phyloP scores from a whole-genome alignment of 1,139 yeast species.

The Geotrichum carabidarum region DNA sequence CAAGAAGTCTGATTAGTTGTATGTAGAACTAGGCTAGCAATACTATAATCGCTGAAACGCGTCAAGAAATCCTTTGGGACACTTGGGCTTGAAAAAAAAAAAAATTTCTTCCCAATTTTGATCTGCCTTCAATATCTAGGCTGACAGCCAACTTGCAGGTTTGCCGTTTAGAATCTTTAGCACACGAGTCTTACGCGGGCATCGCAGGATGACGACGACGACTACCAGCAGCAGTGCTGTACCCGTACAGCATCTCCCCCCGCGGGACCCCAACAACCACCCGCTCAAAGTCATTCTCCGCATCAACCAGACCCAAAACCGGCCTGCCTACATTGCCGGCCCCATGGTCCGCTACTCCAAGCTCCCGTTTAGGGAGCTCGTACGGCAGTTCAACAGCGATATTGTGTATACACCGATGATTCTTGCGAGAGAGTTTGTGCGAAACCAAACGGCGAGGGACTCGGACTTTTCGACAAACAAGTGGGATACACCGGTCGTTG shows the following conservation, averaged over 20 bases:
- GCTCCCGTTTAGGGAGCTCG: slow-evolving; percentile 78
- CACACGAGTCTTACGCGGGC: background rate
- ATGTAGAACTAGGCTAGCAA: background rate
- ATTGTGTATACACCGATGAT: slow-evolving; percentile 96
- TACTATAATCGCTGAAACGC: background rate
- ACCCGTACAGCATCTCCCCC: slow-evolving; percentile 17
- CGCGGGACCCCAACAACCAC: slow-evolving; percentile 48
- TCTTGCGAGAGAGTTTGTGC: slow-evolving; percentile 86
- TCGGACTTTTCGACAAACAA: slow-evolving; percentile 80
- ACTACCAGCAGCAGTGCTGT: background rate
- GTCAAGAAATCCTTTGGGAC: background rate
- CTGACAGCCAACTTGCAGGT: background rate
- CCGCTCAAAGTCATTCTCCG: slow-evolving; percentile 52
- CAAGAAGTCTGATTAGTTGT: slow-evolving; percentile 32
- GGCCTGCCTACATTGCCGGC: slow-evolving; percentile 78
- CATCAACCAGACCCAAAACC: slow-evolving; percentile 37
- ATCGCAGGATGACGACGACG: background rate
- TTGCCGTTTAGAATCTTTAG: background rate
- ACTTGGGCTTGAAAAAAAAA: background rate
- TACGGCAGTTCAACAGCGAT: slow-evolving; percentile 70
- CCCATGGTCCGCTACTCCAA: slow-evolving; percentile 98
- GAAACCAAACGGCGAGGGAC: slow-evolving; percentile 72
- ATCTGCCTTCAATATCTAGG: background rate
- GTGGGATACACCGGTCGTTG: slow-evolving; percentile 65
- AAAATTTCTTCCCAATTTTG: background rate